These are phyloP conservation scores for Cryptosporidium ubiquitum DNA, from an alignment of 169 alveolate genomes.

Conservation along the genomic window DNA sequence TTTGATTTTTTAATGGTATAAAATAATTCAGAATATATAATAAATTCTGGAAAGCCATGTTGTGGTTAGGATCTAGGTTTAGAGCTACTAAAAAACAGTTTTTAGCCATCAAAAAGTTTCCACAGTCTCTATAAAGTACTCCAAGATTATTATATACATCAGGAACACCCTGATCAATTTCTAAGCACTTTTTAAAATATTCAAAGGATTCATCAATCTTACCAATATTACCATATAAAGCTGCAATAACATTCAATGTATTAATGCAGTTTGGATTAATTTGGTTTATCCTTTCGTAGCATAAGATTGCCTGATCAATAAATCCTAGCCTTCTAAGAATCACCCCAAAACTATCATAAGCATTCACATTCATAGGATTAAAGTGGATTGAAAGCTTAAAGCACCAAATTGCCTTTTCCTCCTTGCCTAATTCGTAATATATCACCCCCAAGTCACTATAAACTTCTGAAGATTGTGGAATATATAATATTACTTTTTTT, in stretches of 20 bases:
- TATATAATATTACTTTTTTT: slow-evolving; percentile 38
- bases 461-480: slow-evolving; percentile 52
- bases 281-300: slow-evolving; percentile 23
- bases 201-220: slow-evolving; percentile 75
- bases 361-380: slow-evolving; percentile 25
- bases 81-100: slow-evolving; percentile 74
- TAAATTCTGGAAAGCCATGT: slow-evolving; percentile 68
- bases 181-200: slow-evolving; percentile 77
- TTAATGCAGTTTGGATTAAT: slow-evolving; percentile 45
- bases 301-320: slow-evolving; percentile 33
- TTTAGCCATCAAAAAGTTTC: slow-evolving; percentile 77
- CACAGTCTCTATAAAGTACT: slow-evolving; percentile 76
- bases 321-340: slow-evolving; percentile 28
- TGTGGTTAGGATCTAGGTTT: slow-evolving; percentile 35
- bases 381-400: slow-evolving; percentile 47
- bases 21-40: slow-evolving; percentile 71
- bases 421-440: slow-evolving; percentile 53
- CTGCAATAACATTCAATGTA: slow-evolving; percentile 72
- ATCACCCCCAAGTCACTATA: slow-evolving; percentile 39
- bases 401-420: slow-evolving; percentile 60
- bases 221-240: slow-evolving; percentile 75
- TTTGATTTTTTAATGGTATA: slow-evolving; percentile 63
- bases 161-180: slow-evolving; percentile 74
- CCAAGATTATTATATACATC: slow-evolving; percentile 78
- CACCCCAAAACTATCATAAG: slow-evolving; percentile 31